phyloP scores from a whole-genome alignment of 768 basidiomycete species.

The Hydnum rufescens region DNA sequence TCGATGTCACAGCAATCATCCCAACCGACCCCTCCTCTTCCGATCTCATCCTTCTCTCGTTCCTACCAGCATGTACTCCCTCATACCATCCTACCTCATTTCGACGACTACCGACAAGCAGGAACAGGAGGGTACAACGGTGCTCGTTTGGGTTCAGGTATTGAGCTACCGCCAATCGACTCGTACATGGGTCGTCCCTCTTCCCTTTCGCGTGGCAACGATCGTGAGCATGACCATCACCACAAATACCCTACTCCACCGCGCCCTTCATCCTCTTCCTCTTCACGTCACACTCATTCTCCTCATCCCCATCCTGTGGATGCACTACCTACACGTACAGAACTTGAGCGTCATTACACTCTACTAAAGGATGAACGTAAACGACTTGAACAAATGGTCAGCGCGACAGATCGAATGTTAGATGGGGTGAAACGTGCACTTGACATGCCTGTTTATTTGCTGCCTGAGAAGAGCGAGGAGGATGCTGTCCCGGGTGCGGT shows the following conservation, averaged over 20 bases:
- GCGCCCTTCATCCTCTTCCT: neutral
- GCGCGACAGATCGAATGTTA: conserved; percentile 56
- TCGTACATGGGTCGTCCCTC: neutral
- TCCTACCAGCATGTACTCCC: no score
- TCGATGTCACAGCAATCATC: conserved; percentile 1
- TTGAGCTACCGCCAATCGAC: neutral
- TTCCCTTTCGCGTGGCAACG: neutral
- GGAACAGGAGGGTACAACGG: neutral
- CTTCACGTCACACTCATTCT: neutral
- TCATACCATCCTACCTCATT: neutral
- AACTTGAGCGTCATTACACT: conserved; percentile 53
- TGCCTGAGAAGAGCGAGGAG: no score
- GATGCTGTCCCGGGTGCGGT: no score
- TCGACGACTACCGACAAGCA: neutral
- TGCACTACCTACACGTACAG: conserved; percentile 28
- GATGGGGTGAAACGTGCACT: conserved; percentile 40
- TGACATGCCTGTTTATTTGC: no score
- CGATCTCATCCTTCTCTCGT: no score
- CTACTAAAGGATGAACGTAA: conserved; percentile 43
- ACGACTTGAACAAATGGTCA: conserved; percentile 52
- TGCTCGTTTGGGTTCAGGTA: neutral
- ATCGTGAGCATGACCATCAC: neutral
- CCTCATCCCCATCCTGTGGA: neutral
- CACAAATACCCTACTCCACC: neutral
- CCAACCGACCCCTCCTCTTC: neutral